Evolutionary conservation across 164 flowering plant species (phyloP).

Genomic region (Annona squamosa): DNA sequence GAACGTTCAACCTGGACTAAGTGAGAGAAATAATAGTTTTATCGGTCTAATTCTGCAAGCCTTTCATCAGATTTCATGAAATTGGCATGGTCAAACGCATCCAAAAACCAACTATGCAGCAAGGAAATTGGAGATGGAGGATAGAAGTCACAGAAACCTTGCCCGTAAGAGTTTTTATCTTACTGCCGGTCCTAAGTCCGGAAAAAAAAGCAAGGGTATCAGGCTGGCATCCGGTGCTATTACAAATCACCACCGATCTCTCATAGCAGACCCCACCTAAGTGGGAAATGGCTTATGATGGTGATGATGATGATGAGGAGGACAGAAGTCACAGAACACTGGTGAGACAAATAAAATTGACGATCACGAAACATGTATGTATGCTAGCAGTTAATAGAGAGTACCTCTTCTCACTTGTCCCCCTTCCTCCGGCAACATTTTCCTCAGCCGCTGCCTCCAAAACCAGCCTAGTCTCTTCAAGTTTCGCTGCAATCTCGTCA

Average conservation of each 20-base stretch:
- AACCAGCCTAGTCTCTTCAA: constrained; percentile 47
- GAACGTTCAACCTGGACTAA: no score
- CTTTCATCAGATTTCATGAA: no score
- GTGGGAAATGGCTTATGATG: neutral
- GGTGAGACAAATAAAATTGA: neutral
- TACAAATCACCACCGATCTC: no score
- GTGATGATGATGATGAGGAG: no score
- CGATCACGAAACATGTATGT: neutral
- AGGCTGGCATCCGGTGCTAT: no score
- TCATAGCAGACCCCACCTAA: no score
- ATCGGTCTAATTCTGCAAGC: no score
- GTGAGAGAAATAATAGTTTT: no score
- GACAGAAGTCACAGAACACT: neutral
- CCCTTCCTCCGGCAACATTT: constrained; percentile 20
- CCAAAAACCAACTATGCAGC: neutral
- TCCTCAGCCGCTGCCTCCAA: constrained; percentile 50
- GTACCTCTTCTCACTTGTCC: constrained; percentile 9
- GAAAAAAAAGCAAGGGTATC: no score
- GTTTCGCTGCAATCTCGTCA: constrained; percentile 55
- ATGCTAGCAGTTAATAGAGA: neutral
- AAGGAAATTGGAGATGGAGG: neutral
- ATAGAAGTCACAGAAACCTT: neutral
- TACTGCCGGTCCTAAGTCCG: no score
- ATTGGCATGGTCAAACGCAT: no score
- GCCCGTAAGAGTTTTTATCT: no score